A percentile compares a stretch with the other conserved stretches of the same genome.
Evolutionary conservation across 2,329 filamentous ascomycete species (phyloP).

Genomic region (Blastomyces percursus): DNA sequence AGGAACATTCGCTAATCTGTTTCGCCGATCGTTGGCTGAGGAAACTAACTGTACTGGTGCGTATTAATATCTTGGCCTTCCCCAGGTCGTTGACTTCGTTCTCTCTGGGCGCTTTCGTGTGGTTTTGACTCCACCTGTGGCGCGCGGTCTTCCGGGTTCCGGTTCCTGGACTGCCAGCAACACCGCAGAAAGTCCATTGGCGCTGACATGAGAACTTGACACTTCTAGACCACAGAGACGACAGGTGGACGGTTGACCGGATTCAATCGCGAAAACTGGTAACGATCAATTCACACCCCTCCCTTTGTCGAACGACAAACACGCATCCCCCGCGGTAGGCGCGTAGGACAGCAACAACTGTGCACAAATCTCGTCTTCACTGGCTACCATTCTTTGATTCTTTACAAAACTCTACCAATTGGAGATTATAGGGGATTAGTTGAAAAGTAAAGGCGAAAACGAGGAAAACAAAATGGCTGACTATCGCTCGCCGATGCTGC

Average conservation of each 20-base stretch:
- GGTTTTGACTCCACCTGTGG: neutral
- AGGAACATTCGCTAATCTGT: neutral
- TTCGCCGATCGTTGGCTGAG: neutral
- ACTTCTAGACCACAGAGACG: neutral
- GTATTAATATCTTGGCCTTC: neutral
- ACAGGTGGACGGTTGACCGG: neutral
- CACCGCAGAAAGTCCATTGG: neutral
- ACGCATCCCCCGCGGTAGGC: neutral
- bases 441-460: neutral
- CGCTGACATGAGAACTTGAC: neutral
- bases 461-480: conserved; percentile 12
- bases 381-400: neutral
- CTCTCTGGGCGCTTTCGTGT: neutral
- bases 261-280: neutral
- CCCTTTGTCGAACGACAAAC: neutral
- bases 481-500: conserved; percentile 14
- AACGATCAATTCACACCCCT: neutral
- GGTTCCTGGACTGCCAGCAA: neutral
- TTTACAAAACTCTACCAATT: neutral
- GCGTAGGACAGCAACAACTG: too few species aligned
- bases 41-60: neutral
- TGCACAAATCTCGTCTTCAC: neutral
- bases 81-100: too few species aligned
- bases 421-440: neutral
- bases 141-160: neutral